Evolutionary conservation across 352 stramenopile genomes (phyloP), one percentile per base, ranked within the genome.

Genomic region (Phytophthora nicotianae): DNA sequence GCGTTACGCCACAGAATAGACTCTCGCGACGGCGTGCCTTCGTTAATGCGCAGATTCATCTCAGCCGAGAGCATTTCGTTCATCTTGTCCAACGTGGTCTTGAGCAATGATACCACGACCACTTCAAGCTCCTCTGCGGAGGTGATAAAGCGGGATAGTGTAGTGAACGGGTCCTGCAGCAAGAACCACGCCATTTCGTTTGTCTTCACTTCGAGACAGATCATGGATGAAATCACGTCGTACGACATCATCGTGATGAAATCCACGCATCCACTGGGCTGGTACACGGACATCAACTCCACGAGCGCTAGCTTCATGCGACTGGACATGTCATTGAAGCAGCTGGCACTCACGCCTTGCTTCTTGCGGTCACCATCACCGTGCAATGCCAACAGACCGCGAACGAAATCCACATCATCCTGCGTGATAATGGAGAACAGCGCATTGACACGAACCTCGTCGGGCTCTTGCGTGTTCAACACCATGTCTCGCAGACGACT

Each of bases 151-250:
- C 79, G 77, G 14, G 86, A 87, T 7, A 91, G 55, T 35, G 74
- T 84, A 6, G 80, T 89, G 52, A 95, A 91, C 11, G 84, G 83
- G 32, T 93, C 83, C 61, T 92, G 81, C 14, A 95, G 65, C 17
- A 93, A 67, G 43, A 90, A 89, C 83, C 83, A 91, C 40, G 86
- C 81, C 54, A 89, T 77, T 42, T 95, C 86, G 56, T 95, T 95
- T 32, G 79, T 83, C 56, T 90, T 89, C 29, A 86, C 79, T 71
- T 95, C 86, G 5, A 91, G 53, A 33, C 79, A 89, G 51, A 93
- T 79, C 41, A 95, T 88, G n/a, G 79, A 88, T 1, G 83, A 89
- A n/a, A 92, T 88, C 37, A 95, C 66, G 33, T 93, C 86, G 62
- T 91, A 90, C 14, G 74, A 86, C 49, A 78, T 81, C 7, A 80